phyloP scores from a whole-genome alignment of 257 asterid genomes.

The Avicennia marina region DNA sequence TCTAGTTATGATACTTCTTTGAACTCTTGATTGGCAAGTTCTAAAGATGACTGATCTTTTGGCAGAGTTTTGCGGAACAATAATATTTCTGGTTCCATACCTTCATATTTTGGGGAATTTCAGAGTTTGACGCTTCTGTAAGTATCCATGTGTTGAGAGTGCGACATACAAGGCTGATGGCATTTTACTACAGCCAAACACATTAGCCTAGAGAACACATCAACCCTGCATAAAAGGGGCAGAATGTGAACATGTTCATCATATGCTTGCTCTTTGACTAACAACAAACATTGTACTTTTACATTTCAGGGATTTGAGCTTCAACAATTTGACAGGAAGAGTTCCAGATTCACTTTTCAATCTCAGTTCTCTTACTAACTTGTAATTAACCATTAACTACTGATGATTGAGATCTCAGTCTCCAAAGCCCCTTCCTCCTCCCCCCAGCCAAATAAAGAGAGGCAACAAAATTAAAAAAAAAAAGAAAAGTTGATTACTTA shows the following conservation, averaged over 20 bases:
- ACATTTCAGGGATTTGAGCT: conserved; percentile 82
- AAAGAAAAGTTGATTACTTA: neutral
- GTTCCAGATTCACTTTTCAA: conserved; percentile 58
- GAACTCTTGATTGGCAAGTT: neutral
- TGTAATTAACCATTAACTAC: conserved; percentile 32
- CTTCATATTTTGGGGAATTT: conserved; percentile 47
- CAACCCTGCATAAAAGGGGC: neutral
- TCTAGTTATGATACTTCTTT: neutral
- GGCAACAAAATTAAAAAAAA: neutral
- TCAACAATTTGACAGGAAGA: conserved; percentile 65
- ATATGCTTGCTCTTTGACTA: too few relatives aligned
- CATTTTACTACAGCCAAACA: neutral
- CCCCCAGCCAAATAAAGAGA: neutral
- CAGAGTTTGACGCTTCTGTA: conserved; percentile 50
- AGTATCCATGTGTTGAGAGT: conserved; percentile 23
- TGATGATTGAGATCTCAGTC: conserved; percentile 3
- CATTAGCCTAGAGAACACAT: neutral
- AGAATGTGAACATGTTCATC: neutral
- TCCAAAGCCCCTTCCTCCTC: neutral
- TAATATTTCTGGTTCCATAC: conserved; percentile 71
- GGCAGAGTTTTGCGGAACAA: conserved; percentile 70
- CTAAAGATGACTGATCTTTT: neutral
- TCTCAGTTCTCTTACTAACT: conserved; percentile 36
- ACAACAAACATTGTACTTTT: conserved; percentile 2
- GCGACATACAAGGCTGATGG: neutral